These are phyloP conservation scores for Kandelia obovata DNA, from an alignment of 345 rosid species.

Conservation along the genomic window DNA sequence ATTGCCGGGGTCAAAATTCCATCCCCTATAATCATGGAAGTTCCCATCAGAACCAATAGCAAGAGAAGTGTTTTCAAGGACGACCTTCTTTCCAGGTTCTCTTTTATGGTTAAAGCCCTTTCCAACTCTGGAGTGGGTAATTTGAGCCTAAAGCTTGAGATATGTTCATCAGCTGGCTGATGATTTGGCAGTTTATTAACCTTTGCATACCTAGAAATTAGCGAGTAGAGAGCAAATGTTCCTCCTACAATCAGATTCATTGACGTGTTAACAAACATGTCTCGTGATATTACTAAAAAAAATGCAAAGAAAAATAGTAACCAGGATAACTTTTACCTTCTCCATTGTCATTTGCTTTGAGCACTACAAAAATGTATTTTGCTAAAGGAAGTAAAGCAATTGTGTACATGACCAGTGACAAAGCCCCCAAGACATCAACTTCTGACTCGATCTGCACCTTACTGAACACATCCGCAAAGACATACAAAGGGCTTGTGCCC, in stretches of 20 bases:
- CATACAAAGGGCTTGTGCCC: constrained; percentile 98
- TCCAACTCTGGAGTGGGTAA: constrained; percentile 93
- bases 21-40: constrained; percentile 96
- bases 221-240: constrained; percentile 87
- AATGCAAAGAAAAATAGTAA: background rate
- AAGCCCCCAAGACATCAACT: constrained; percentile 89
- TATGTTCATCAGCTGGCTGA: constrained; percentile 88
- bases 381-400: constrained; percentile 85
- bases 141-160: constrained; percentile 86
- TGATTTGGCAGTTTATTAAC: constrained; percentile 86
- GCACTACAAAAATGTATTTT: constrained; percentile 89
- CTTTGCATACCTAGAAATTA: constrained; percentile 87
- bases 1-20: constrained; percentile 96
- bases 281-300: constrained; percentile 1
- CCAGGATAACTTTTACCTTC: constrained; percentile 50
- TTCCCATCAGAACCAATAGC: constrained; percentile 88
- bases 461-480: constrained; percentile 88
- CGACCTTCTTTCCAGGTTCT: constrained; percentile 67
- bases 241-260: constrained; percentile 64
- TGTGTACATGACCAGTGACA: constrained; percentile 86
- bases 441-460: constrained; percentile 74
- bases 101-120: constrained; percentile 76
- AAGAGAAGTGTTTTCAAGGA: constrained; percentile 67
- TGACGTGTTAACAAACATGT: constrained; percentile 11
- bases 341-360: constrained; percentile 94